These are phyloP conservation scores for Rubia yunnanensis DNA, from an alignment of 257 asterid genomes.

Conservation along the genomic window DNA sequence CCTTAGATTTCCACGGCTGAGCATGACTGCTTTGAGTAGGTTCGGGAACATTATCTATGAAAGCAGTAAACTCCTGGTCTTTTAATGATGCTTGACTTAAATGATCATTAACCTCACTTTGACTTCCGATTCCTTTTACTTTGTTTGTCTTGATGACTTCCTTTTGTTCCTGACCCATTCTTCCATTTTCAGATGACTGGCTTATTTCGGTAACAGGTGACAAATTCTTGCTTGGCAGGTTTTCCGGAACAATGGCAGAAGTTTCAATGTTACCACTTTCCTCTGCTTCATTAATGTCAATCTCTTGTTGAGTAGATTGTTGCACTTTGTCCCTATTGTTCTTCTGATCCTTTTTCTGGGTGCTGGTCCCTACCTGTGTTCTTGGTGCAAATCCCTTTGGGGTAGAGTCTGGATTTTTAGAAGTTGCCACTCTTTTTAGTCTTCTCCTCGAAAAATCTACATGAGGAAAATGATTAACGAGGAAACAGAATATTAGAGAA, in stretches of 20 bases:
- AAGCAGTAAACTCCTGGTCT: constrained; percentile 13
- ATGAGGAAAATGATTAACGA: constrained; percentile 12
- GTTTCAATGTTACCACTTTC: constrained; percentile 31
- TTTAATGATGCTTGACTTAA: constrained; percentile 21
- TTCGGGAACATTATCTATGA: constrained; percentile 2
- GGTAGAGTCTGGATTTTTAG: constrained; percentile 44
- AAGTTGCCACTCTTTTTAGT: constrained; percentile 39
- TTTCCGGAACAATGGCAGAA: constrained; percentile 22
- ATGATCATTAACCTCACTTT: constrained; percentile 15
- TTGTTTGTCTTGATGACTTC: constrained; percentile 17
- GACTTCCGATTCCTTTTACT: constrained; percentile 9
- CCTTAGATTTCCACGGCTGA: constrained; percentile 20
- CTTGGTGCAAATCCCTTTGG: constrained; percentile 64
- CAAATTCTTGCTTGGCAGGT: constrained; percentile 17
- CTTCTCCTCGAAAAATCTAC: constrained; percentile 71
- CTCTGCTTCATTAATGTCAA: constrained; percentile 20
- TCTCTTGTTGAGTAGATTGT: constrained; percentile 25
- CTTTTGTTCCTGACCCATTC: constrained; percentile 22
- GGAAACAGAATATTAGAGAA: not conserved
- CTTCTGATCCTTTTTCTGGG: constrained; percentile 50
- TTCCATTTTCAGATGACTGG: constrained; percentile 38
- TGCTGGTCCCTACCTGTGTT: constrained; percentile 52
- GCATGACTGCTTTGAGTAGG: constrained; percentile 13
- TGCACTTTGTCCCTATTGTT: constrained; percentile 34
- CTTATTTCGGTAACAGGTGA: constrained; percentile 19